These are phyloP conservation scores for Globisporangium apiculatum DNA, from an alignment of 352 stramenopile species.

Conservation along the genomic window DNA sequence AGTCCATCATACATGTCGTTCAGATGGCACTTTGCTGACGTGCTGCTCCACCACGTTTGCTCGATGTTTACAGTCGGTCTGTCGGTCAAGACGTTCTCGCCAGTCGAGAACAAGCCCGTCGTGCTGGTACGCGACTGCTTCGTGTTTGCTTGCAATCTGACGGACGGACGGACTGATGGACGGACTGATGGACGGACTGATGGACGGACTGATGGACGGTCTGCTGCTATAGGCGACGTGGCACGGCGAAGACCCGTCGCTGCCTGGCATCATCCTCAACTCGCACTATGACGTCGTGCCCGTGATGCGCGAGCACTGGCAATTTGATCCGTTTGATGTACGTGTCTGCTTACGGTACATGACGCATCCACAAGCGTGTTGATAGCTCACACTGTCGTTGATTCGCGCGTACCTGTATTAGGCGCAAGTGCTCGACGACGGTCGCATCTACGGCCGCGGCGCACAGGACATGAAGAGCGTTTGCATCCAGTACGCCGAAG, in stretches of 20 bases:
- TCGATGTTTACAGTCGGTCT: constrained; percentile 24
- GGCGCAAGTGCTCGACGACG: constrained; percentile 68
- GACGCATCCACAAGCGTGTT: no score
- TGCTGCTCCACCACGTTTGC: no score
- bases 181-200: no score
- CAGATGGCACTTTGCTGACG: no score
- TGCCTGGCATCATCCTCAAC: constrained; percentile 89
- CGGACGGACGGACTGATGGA: no score
- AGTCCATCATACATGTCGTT: no score
- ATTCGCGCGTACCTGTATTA: constrained; percentile 2
- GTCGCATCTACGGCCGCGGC: constrained; percentile 86
- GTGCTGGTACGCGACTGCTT: constrained; percentile 55
- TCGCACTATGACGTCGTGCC: constrained; percentile 96
- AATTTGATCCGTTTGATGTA: constrained; percentile 83
- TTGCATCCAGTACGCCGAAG: constrained; percentile 94
- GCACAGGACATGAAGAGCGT: constrained; percentile 96
- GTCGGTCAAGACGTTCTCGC: constrained; percentile 41
- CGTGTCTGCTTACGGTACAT: not conserved
- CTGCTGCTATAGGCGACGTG: constrained; percentile 41
- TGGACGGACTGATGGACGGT: not conserved
- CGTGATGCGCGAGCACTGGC: constrained; percentile 76
- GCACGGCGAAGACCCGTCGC: constrained; percentile 63
- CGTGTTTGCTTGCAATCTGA: no score
- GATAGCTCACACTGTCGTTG: no score
- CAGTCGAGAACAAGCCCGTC: constrained; percentile 75